phyloP scores from a whole-genome alignment of 768 basidiomycete genomes.

The Psilocybe azurescens region DNA sequence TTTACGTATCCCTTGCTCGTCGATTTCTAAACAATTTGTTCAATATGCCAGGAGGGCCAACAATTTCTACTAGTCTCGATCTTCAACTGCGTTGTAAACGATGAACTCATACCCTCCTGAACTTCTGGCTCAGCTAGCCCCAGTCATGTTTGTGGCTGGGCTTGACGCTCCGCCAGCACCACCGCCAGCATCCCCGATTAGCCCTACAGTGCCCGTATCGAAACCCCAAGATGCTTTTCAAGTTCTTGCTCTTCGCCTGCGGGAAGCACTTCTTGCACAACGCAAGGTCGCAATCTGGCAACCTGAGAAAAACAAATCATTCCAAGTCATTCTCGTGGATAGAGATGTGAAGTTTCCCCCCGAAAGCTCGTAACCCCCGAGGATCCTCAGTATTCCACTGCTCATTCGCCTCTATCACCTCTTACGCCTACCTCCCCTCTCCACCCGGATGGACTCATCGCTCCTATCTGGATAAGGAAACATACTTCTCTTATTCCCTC shows the following conservation, averaged over 20 bases:
- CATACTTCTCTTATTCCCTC: slow-evolving; percentile 91
- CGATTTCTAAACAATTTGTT: not conserved
- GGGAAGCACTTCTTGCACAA: slow-evolving; percentile 70
- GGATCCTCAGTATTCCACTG: slow-evolving; percentile 56
- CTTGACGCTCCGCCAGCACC: slow-evolving; percentile 51
- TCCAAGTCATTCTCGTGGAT: slow-evolving; percentile 86
- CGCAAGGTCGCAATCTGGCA: slow-evolving; percentile 73
- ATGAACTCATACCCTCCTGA: slow-evolving; percentile 97
- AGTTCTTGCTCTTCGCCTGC: slow-evolving; percentile 62
- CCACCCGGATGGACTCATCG: slow-evolving; percentile 94
- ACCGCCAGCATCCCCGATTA: slow-evolving; percentile 26
- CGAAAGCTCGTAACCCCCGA: slow-evolving; percentile 73
- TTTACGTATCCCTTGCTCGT: not conserved
- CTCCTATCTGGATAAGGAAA: slow-evolving; percentile 98
- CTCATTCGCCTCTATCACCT: slow-evolving; percentile 94
- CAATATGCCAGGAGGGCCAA: not conserved
- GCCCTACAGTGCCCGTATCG: slow-evolving; percentile 26
- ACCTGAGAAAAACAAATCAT: slow-evolving; percentile 72
- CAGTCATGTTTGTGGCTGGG: slow-evolving; percentile 95
- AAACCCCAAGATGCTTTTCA: slow-evolving; percentile 65
- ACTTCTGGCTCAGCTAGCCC: slow-evolving; percentile 85
- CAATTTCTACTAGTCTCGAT: not conserved
- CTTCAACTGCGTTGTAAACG: not conserved
- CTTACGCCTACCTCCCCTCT: slow-evolving; percentile 87
- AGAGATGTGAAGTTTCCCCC: slow-evolving; percentile 84